Evolutionary conservation across 2,329 filamentous ascomycete genomes (phyloP), one percentile per base, ranked within the genome.

Genomic region (Aphanoascus verrucosus): DNA sequence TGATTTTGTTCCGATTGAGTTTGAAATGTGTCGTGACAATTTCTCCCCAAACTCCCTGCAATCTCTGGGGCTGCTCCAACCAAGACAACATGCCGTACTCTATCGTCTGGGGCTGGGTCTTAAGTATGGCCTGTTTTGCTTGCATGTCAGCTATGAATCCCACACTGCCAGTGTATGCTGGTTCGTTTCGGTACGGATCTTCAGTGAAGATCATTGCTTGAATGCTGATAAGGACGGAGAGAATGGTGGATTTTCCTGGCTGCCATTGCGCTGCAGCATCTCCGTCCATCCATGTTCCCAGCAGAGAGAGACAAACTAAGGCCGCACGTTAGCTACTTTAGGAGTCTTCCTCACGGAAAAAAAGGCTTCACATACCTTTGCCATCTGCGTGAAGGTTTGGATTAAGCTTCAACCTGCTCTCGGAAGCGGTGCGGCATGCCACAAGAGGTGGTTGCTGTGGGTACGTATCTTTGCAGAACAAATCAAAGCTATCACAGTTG

Each of bases 151-250:
- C 52, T 23, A 37, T 47, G 63, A 48, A 4, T 34, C 44, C 6
- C 8, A 14, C 1, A 23, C 15, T 28, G 14, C 23, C 42, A 48
- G 71, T 67, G 11, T 65, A 62, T 1, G 71, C 73, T 0, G 79
- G 78, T 61, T 81, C 77, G 60, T 81, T 81, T 67, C 72, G 75
- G 61, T 68, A 77, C 1, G 78, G 79, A 47, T 77, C 59, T 14
- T 74, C 72, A 57, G 72, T 77, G 46, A 82, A 70, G 17, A 81
- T 74, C 77, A 81, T 79, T 31, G 72, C 70, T 59, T 81, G 79
- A 49, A 81, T 77, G 28, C 74, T 78, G n/a, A 81, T 70, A 9
- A 78, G 65, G 5, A 79, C 64, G 57, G 78, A 76, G 3, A 78
- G 65, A 2, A 79, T 63, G 2, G 76, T 79, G 4, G 76, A 79